Evolutionary conservation across 345 rosid species (phyloP).

Genomic region (Acer campestre): DNA sequence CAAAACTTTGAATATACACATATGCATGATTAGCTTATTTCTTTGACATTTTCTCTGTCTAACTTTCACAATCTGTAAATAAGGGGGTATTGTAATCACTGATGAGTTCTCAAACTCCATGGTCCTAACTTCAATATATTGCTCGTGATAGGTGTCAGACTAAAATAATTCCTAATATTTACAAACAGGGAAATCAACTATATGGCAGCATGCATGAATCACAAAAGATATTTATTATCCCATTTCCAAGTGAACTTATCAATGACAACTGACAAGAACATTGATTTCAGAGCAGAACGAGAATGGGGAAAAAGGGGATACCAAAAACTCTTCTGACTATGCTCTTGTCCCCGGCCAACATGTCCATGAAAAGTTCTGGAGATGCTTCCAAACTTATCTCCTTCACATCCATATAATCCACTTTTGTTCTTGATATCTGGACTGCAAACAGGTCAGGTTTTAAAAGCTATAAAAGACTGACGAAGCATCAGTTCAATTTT

Average conservation of each 20-base stretch:
- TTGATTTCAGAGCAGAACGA: background rate
- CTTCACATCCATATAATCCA: slow-evolving; percentile 81
- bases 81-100: background rate
- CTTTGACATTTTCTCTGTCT: background rate
- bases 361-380: slow-evolving; percentile 71
- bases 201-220: background rate
- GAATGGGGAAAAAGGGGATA: slow-evolving; percentile 26
- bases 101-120: background rate
- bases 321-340: slow-evolving; percentile 86
- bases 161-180: background rate
- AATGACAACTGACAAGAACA: background rate
- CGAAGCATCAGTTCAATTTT: slow-evolving; percentile 22
- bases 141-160: background rate
- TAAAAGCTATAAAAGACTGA: slow-evolving; percentile 41
- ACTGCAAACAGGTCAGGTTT: slow-evolving; percentile 89
- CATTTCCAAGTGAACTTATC: background rate
- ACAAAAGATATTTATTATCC: background rate
- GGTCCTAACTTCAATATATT: background rate
- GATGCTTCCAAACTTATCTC: slow-evolving; percentile 49
- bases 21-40: background rate
- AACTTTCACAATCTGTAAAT: background rate
- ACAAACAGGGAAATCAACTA: background rate
- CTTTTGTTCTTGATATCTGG: slow-evolving; percentile 89
- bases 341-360: slow-evolving; percentile 70
- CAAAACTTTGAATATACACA: background rate